A percentile compares a stretch with the other conserved stretches of the same genome.
phyloP scores from a whole-genome alignment of 306 rosid species.

The Lablab purpureus region DNA sequence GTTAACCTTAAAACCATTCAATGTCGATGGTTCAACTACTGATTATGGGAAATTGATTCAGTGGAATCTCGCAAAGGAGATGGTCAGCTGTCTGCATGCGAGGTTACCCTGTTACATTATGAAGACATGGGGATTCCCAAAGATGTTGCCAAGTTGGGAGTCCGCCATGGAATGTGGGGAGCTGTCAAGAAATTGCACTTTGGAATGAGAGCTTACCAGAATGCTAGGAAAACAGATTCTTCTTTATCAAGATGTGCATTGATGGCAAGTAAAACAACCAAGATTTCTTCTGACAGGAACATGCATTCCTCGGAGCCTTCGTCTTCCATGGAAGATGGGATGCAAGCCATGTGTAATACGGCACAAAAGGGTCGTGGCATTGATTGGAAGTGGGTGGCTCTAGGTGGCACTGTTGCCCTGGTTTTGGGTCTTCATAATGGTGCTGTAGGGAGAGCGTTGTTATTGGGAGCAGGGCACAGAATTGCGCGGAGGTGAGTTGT shows the following conservation, averaged over 20 bases:
- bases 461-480: conserved; percentile 94
- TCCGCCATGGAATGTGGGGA: conserved; percentile 99
- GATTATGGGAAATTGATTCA: conserved; percentile 57
- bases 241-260: conserved; percentile 72
- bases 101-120: conserved; percentile 87
- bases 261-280: conserved; percentile 82
- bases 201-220: conserved; percentile 96
- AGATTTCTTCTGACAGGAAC: conserved; percentile 58
- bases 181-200: conserved; percentile 91
- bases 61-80: conserved; percentile 95
- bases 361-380: conserved; percentile 59
- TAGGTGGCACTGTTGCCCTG: conserved; percentile 94
- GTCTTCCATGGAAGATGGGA: conserved; percentile 53
- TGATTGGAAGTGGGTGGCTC: conserved; percentile 94
- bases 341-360: conserved; percentile 39
- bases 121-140: conserved; percentile 99
- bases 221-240: conserved; percentile 71
- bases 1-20: background rate
- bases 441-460: conserved; percentile 76
- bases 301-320: conserved; percentile 55
- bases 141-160: conserved; percentile 95
- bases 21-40: conserved; percentile 26
- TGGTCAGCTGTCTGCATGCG: conserved; percentile 88
- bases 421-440: conserved; percentile 89
- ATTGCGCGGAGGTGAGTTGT: conserved; percentile 68